These are phyloP conservation scores for Mycena alexandri DNA, from an alignment of 768 basidiomycete genomes.

Conservation along the genomic window DNA sequence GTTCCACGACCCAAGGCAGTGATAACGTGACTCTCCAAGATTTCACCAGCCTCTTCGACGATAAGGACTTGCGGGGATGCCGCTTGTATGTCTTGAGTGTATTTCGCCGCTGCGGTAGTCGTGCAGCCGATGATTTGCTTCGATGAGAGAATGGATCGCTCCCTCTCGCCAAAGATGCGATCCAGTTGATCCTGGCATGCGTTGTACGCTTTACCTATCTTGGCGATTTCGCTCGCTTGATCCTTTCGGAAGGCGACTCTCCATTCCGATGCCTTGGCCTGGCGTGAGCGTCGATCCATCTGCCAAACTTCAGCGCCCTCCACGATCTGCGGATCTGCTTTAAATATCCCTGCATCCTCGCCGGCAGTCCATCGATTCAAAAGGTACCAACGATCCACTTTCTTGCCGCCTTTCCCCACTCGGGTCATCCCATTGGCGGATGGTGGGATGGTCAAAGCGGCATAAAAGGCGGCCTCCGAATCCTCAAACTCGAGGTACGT, in stretches of 20 bases:
- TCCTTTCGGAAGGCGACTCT: conserved; percentile 43
- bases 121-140: conserved; percentile 47
- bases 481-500: conserved; percentile 67
- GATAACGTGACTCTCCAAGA: conserved; percentile 75
- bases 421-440: conserved; percentile 58
- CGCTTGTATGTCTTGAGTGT: conserved; percentile 55
- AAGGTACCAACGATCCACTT: conserved; percentile 55
- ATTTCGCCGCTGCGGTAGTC: conserved; percentile 77
- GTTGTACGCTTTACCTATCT: conserved; percentile 46
- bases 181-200: conserved; percentile 45
- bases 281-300: conserved; percentile 41
- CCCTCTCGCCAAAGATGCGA: conserved; percentile 45
- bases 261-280: conserved; percentile 46
- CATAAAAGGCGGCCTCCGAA: conserved; percentile 50
- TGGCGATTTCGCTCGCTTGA: conserved; percentile 45
- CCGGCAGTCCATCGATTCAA: conserved; percentile 62
- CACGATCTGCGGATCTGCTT: conserved; percentile 40
- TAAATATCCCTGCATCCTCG: conserved; percentile 58
- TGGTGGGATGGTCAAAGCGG: conserved; percentile 60
- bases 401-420: conserved; percentile 56
- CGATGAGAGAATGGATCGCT: conserved; percentile 46
- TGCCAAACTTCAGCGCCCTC: conserved; percentile 50
- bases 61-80: conserved; percentile 66
- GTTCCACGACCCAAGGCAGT: conserved; percentile 64
- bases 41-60: conserved; percentile 82